phyloP scores from a whole-genome alignment of 2,329 filamentous ascomycete species.

The Fusarium anthophilum region DNA sequence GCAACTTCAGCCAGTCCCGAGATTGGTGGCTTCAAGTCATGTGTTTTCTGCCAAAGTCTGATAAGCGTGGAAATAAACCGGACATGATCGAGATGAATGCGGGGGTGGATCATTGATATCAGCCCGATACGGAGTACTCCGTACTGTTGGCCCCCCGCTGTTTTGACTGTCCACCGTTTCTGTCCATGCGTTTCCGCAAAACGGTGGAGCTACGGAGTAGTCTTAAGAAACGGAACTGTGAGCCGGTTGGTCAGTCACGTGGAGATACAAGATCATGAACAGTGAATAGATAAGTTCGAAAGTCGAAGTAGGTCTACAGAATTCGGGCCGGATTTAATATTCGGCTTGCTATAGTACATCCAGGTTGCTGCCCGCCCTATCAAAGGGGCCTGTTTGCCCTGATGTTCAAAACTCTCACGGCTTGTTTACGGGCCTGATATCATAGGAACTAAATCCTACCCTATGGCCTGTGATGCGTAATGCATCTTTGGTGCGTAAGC shows the following conservation, averaged over 20 bases:
- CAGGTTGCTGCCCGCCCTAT: not conserved
- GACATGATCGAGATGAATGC: not conserved
- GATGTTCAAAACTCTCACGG: not conserved
- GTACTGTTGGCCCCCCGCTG: not conserved
- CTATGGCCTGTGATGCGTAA: not conserved
- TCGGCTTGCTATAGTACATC: no score
- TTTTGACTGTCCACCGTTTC: not conserved
- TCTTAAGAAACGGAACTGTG: not conserved
- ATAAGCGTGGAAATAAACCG: not conserved
- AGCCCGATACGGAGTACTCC: no score
- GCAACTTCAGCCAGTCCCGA: not conserved
- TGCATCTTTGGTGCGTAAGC: not conserved
- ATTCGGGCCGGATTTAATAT: no score
- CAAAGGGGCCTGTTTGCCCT: not conserved
- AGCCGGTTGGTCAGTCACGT: not conserved
- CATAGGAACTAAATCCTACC: not conserved
- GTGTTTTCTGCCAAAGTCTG: not conserved
- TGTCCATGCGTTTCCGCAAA: not conserved
- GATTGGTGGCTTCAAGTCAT: not conserved
- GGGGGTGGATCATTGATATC: not conserved
- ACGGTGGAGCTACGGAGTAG: not conserved
- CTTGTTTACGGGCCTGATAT: not conserved
- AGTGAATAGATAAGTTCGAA: not conserved
- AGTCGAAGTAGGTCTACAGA: no score
- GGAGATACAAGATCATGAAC: not conserved